Conservation (phyloP, 2,329 filamentous ascomycete genomes). For the Calonectria hawksworthii region DNA sequence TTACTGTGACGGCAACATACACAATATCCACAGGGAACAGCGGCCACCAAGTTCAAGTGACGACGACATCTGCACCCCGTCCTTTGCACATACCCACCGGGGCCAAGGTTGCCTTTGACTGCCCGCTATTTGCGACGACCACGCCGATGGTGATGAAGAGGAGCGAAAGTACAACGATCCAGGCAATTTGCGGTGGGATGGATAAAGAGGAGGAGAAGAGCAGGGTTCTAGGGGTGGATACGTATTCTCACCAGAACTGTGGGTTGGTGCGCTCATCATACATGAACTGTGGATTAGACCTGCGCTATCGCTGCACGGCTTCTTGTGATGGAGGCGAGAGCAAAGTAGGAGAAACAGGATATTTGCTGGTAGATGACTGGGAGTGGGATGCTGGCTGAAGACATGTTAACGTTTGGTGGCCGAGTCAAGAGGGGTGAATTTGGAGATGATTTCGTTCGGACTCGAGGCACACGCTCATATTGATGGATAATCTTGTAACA, state of each 20-base stretch:
- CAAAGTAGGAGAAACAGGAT: not conserved
- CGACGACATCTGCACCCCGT: slow-evolving; percentile 14
- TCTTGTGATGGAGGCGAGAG: not conserved
- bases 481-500: not conserved
- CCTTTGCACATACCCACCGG: slow-evolving; percentile 11
- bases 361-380: not conserved
- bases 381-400: slow-evolving; percentile 15
- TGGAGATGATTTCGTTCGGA: not conserved
- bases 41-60: slow-evolving; percentile 5
- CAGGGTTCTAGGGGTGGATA: not conserved
- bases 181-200: not conserved
- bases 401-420: not conserved
- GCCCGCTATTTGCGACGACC: not conserved
- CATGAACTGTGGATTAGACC: slow-evolving; percentile 1
- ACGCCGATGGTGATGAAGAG: not conserved
- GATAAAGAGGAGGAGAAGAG: not conserved
- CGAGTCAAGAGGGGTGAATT: not conserved
- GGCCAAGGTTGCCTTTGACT: slow-evolving; percentile 24
- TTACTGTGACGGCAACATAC: slow-evolving; percentile 13
- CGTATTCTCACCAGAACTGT: slow-evolving; percentile 12
- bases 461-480: not conserved
- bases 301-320: slow-evolving; percentile 13
- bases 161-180: not conserved
- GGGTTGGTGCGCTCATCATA: not conserved
- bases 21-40: not conserved